Percentiles rank a stretch among this genome's conserved stretches.
Evolutionary conservation across 2,329 filamentous ascomycete species (phyloP).

Genomic region (Penicillium sp.): DNA sequence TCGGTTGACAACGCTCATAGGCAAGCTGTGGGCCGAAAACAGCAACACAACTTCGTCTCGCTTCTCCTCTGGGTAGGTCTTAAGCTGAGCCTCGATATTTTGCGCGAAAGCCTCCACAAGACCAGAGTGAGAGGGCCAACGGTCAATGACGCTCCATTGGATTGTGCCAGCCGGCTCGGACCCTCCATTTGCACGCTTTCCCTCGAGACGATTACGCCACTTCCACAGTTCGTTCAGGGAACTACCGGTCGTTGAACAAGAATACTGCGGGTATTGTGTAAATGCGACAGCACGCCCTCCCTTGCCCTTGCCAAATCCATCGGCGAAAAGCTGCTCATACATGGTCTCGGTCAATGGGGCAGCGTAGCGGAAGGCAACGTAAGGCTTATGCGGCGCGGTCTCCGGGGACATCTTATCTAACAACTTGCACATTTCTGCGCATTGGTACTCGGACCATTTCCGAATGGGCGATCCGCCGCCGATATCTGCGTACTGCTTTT

Average conservation of each 20-base stretch:
- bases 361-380: constrained; percentile 95
- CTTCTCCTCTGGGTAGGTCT: constrained; percentile 77
- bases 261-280: constrained; percentile 98
- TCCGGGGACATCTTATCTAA: constrained; percentile 87
- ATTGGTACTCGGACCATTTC: constrained; percentile 97
- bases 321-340: constrained; percentile 76
- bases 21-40: constrained; percentile 92
- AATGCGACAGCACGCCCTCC: constrained; percentile 95
- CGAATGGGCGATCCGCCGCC: constrained; percentile 97
- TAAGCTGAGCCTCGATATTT: constrained; percentile 83
- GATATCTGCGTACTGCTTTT: constrained; percentile 92
- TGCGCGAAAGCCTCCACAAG: constrained; percentile 87
- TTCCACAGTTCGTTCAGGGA: constrained; percentile 98
- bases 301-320: constrained; percentile 85
- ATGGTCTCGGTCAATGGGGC: constrained; percentile 90
- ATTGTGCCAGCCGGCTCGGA: constrained; percentile 66
- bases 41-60: constrained; percentile 79
- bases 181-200: constrained; percentile 59
- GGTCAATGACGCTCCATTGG: constrained; percentile 94
- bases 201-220: constrained; percentile 82
- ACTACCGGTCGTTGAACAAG: constrained; percentile 93
- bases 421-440: constrained; percentile 93
- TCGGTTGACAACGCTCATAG: constrained; percentile 96
- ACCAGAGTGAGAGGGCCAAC: constrained; percentile 90
- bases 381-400: constrained; percentile 94